A percentile compares a stretch with the other conserved stretches of the same genome.
Conservation (phyloP, 306 rosid genomes). For the Castanea sativa region DNA sequence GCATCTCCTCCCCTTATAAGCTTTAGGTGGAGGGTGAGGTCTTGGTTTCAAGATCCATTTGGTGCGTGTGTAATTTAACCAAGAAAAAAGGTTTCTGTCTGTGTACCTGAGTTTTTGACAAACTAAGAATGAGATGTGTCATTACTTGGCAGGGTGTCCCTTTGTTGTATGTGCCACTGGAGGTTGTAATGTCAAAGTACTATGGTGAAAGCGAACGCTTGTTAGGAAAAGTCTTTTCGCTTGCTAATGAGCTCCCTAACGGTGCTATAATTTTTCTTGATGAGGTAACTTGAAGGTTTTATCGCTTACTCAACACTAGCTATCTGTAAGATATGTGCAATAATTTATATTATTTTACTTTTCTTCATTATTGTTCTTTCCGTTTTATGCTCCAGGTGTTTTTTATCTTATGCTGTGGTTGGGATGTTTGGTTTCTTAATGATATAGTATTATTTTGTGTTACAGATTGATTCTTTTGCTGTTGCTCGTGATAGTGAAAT, state of each 20-base stretch:
- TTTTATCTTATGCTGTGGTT: neutral
- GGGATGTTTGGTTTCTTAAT: neutral
- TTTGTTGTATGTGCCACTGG: conserved; percentile 83
- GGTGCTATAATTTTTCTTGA: conserved; percentile 91
- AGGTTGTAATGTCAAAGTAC: conserved; percentile 77
- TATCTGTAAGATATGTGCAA: neutral
- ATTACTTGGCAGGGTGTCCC: conserved; percentile 73
- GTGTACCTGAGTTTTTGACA: neutral
- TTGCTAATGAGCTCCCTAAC: conserved; percentile 63
- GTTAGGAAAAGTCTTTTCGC: conserved; percentile 75
- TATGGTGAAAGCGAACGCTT: conserved; percentile 91
- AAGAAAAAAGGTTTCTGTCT: neutral
- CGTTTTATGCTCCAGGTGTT: neutral
- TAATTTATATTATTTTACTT: neutral
- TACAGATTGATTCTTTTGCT: conserved; percentile 79
- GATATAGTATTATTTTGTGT: conserved; percentile 8
- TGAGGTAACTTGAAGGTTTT: conserved; percentile 52
- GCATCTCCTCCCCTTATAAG: too few species aligned
- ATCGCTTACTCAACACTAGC: conserved; percentile 7
- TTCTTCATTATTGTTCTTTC: neutral
- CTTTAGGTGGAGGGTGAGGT: too few species aligned
- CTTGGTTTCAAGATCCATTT: too few species aligned
- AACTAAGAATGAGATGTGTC: conserved; percentile 21
- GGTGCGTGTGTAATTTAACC: too few species aligned
- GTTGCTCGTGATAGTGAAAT: conserved; percentile 74